These are phyloP conservation scores for Gracilaria gracilis DNA, from an alignment of 23 red algal species.

Conservation along the genomic window DNA sequence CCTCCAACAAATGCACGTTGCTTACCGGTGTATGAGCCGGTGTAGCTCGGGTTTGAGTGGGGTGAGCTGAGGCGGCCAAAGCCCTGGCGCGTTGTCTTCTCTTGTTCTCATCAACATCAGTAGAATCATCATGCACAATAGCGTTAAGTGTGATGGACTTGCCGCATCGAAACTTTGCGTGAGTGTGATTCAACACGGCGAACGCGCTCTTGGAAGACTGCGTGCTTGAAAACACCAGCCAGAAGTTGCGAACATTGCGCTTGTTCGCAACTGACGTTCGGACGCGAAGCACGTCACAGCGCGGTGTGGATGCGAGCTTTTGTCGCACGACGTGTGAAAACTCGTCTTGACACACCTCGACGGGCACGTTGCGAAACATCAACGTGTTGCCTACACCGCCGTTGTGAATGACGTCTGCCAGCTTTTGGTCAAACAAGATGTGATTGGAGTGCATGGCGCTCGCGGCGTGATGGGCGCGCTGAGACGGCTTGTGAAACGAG, in stretches of 20 bases:
- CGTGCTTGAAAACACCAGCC: neutral
- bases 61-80: neutral
- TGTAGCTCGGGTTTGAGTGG: neutral
- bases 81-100: neutral
- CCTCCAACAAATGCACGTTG: neutral
- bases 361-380: constrained; percentile 38
- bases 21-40: neutral
- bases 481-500: constrained; percentile 17
- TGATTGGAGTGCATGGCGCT: neutral
- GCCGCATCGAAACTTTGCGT: constrained; percentile 19
- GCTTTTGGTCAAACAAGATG: constrained; percentile 10
- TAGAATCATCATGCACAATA: constrained; percentile 51
- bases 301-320: neutral
- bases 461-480: too few relatives aligned
- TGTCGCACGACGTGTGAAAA: neutral
- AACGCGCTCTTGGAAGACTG: constrained; percentile 15
- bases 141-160: neutral
- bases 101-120: constrained; percentile 29
- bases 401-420: neutral
- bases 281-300: constrained; percentile 15
- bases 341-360: constrained; percentile 13
- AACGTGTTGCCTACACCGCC: constrained; percentile 50
- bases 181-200: neutral
- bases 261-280: constrained; percentile 3
- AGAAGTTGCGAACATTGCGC: constrained; percentile 20